Evolutionary conservation across 345 rosid genomes (phyloP), one percentile per base, ranked within the genome.

Genomic region (Dovyalis caffra): DNA sequence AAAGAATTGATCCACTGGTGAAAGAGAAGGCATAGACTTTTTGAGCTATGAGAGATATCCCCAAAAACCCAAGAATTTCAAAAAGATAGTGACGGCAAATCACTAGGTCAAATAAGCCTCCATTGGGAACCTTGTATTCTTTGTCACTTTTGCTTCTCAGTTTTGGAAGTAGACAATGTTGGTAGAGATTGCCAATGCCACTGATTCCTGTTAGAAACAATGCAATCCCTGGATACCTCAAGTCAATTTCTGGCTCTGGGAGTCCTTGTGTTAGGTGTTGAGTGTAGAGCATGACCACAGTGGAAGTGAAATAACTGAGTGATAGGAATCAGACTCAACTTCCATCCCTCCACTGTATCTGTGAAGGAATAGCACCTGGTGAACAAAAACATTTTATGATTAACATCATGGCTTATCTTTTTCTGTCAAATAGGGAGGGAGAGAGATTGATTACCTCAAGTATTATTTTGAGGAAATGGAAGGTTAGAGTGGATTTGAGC

Each of bases 71-170:
- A 34, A 91, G 16, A 43, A 88, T 84, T 86, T 94, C 97, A 71
- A 91, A 92, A 0, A 91, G 74, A 33, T 94, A 94, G 64, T 91
- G 97, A 61, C 97, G 97, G 82, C 97, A 94, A 33, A 88, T 80
- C 37, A 90, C 81, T 8, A 79, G 47, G 16, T 74, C 82, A 71
- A 92, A 94, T 0, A 92, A 67, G 35, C 97, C 97, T 29, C 91
- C 92, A 70, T 56, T 70, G 1, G 97, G 93, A 66, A 94, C 83
- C 82, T 82, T 91, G 80, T 90, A 92, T 32, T 85, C 90, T 66
- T 84, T 87, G 38, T 76, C 84, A 11, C 73, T 81, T 10, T 74
- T 70, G 53, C 64, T 70, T 78, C 95, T 87, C 18, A 92, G 79
- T 38, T 79, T 82, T 74, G 97, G 88, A 6, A 94, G 89, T 21